Percentiles rank a stretch among this genome's conserved stretches.
These are phyloP conservation scores for Phalaenopsis equestris DNA, from an alignment of 106 monocot species.

Conservation along the genomic window DNA sequence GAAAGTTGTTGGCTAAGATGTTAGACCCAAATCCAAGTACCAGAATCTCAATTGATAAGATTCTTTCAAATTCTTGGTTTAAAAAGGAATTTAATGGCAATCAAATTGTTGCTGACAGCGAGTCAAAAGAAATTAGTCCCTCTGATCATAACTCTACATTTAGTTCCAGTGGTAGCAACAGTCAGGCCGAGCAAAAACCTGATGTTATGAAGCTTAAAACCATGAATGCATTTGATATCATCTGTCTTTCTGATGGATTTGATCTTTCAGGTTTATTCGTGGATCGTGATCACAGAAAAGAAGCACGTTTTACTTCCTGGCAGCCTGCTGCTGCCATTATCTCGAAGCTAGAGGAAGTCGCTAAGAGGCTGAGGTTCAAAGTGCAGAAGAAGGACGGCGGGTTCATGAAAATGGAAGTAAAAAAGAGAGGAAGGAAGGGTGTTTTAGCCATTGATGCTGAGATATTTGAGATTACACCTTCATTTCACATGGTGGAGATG, in stretches of 20 bases:
- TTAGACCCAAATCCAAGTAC: conserved; percentile 49
- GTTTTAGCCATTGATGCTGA: conserved; percentile 51
- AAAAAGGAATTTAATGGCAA: conserved; percentile 12
- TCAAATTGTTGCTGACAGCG: not conserved
- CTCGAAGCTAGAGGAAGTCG: conserved; percentile 46
- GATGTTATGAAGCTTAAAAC: conserved; percentile 18
- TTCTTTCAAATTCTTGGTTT: conserved; percentile 46
- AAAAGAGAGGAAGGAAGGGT: conserved; percentile 41
- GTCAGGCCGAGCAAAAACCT: conserved; percentile 14
- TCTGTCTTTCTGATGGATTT: conserved; percentile 60
- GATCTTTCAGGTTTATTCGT: conserved; percentile 67
- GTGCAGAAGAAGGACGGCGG: conserved; percentile 50
- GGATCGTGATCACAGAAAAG: conserved; percentile 25
- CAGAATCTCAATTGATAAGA: conserved; percentile 39
- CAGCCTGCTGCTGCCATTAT: conserved; percentile 36
- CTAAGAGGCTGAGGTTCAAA: conserved; percentile 35
- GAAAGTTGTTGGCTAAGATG: conserved; percentile 38
- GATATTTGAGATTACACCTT: conserved; percentile 56
- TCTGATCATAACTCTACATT: conserved; percentile 14
- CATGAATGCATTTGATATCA: conserved; percentile 74
- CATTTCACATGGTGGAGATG: conserved; percentile 60
- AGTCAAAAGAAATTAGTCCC: conserved; percentile 21
- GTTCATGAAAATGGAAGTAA: conserved; percentile 50
- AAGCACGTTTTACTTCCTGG: conserved; percentile 44
- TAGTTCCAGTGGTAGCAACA: not conserved